Evolutionary conservation across 108 stramenopile species (phyloP).

Genomic region (Cylindrotheca closterium): DNA sequence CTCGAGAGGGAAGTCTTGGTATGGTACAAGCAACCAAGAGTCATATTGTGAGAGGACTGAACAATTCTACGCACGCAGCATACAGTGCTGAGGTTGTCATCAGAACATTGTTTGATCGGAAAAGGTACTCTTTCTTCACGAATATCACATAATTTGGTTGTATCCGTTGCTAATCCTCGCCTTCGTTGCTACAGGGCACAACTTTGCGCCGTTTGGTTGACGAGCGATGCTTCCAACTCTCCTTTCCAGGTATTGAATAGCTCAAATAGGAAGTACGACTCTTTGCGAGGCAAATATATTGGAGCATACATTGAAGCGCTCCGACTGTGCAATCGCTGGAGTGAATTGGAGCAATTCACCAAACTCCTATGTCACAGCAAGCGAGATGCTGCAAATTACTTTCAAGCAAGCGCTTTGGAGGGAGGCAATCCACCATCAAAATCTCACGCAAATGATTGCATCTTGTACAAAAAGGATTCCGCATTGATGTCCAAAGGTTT

Average conservation of each 20-base stretch:
- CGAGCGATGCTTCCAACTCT: constrained; percentile 51
- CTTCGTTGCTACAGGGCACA: constrained; percentile 43
- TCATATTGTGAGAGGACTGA: constrained; percentile 47
- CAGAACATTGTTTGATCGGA: constrained; percentile 70
- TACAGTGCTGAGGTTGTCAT: constrained; percentile 63
- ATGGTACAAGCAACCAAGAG: constrained; percentile 49
- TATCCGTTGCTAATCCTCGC: background rate
- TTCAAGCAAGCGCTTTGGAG: constrained; percentile 60
- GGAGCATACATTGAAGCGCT: constrained; percentile 65
- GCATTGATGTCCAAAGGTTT: constrained; percentile 36
- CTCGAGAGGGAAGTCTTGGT: constrained; percentile 39
- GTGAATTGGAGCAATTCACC: constrained; percentile 61
- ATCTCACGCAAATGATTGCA: constrained; percentile 46
- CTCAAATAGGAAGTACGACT: constrained; percentile 77
- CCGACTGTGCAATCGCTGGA: constrained; percentile 34
- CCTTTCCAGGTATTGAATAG: constrained; percentile 79
- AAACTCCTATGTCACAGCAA: constrained; percentile 36
- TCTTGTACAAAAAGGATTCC: constrained; percentile 29
- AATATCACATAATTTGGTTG: background rate
- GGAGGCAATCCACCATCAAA: constrained; percentile 46
- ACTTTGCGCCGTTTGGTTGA: constrained; percentile 85
- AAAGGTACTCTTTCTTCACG: constrained; percentile 31
- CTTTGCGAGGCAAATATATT: constrained; percentile 78
- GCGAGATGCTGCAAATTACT: constrained; percentile 74
- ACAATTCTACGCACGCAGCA: constrained; percentile 39